These are phyloP conservation scores for Durotheca rogersii DNA, from an alignment of 495 filamentous ascomycete species.

Conservation along the genomic window DNA sequence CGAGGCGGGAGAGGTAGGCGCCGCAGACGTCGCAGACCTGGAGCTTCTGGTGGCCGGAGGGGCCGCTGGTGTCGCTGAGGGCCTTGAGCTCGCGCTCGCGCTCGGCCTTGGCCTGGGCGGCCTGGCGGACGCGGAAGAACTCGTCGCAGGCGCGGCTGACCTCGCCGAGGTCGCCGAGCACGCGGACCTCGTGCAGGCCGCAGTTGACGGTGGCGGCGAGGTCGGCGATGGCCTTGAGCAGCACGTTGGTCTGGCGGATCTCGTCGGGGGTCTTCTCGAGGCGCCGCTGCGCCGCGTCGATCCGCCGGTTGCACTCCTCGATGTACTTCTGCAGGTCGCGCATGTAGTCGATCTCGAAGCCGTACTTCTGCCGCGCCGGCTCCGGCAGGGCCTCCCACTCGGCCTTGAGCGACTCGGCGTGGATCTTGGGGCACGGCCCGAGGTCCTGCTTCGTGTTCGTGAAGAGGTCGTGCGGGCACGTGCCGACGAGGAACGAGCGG, in stretches of 20 bases:
- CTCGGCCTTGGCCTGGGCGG: slow-evolving; percentile 78
- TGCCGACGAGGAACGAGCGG: slow-evolving; percentile 89
- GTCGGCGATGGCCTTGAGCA: slow-evolving; percentile 88
- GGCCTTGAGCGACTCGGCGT: slow-evolving; percentile 81
- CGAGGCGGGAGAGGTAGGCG: slow-evolving; percentile 84
- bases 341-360: slow-evolving; percentile 95
- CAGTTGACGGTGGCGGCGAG: slow-evolving; percentile 75
- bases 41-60: slow-evolving; percentile 92
- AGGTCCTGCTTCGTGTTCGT: slow-evolving; percentile 99
- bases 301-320: slow-evolving; percentile 92
- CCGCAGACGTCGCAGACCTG: slow-evolving; percentile 98
- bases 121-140: slow-evolving; percentile 76
- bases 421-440: slow-evolving; percentile 85
- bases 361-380: slow-evolving; percentile 72
- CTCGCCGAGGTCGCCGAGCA: slow-evolving; percentile 78
- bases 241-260: slow-evolving; percentile 90
- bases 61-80: slow-evolving; percentile 87
- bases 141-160: slow-evolving; percentile 82
- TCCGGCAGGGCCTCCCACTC: slow-evolving; percentile 75
- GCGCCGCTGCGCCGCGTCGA: slow-evolving; percentile 83
- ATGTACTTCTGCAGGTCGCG: slow-evolving; percentile 94
- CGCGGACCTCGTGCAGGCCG: slow-evolving; percentile 79
- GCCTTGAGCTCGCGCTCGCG: slow-evolving; percentile 87
- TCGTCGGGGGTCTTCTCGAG: slow-evolving; percentile 98
- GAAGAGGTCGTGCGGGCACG: slow-evolving; percentile 98